Percentiles rank a stretch among this genome's conserved stretches.
These are phyloP conservation scores for Ascochyta fabae DNA, from an alignment of 2,329 filamentous ascomycete genomes.

Conservation along the genomic window DNA sequence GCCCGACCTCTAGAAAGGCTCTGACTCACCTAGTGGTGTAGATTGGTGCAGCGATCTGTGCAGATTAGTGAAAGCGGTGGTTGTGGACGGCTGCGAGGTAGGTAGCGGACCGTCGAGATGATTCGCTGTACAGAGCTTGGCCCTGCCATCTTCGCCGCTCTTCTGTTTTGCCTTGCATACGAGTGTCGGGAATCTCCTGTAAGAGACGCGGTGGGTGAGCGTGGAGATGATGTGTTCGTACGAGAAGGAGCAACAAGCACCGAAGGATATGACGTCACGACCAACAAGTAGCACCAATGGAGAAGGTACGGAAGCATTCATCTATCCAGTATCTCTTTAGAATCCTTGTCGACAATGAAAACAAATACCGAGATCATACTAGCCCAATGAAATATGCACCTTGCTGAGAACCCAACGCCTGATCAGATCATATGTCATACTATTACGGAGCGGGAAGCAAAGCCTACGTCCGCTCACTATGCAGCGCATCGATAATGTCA, in stretches of 20 bases:
- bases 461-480: conserved; percentile 8
- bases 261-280: neutral
- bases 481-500: conserved; percentile 7
- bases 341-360: conserved; percentile 1
- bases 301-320: conserved; percentile 1
- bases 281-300: neutral
- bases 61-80: too few relatives aligned
- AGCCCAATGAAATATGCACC: conserved; percentile 25
- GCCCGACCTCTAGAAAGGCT: too few relatives aligned
- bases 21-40: too few relatives aligned
- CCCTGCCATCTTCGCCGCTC: too few relatives aligned
- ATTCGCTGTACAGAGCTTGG: too few relatives aligned
- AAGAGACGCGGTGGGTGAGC: too few relatives aligned
- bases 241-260: neutral
- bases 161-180: too few relatives aligned
- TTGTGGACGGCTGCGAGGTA: too few relatives aligned
- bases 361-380: conserved; percentile 8
- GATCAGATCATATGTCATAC: conserved; percentile 15
- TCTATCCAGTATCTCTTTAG: conserved; percentile 10
- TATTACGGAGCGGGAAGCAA: conserved; percentile 12
- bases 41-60: too few relatives aligned
- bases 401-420: conserved; percentile 15
- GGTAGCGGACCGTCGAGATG: too few relatives aligned
- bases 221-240: neutral
- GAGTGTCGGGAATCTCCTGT: too few relatives aligned